Evolutionary conservation across 768 basidiomycete species (phyloP).

Genomic region (Termitomyces sp.): DNA sequence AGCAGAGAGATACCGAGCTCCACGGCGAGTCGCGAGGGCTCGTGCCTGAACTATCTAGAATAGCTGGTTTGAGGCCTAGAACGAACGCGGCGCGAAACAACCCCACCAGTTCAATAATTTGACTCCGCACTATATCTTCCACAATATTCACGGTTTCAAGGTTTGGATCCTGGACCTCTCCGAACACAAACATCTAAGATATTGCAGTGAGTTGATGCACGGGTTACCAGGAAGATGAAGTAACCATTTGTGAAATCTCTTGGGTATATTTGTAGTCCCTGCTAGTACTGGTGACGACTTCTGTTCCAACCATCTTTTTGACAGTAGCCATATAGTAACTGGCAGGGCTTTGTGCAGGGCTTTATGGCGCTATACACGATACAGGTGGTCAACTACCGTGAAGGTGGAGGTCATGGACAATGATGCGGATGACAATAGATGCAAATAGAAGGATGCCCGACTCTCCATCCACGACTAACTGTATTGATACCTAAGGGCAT

Average conservation of each 20-base stretch:
- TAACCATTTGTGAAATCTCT: slow-evolving; percentile 93
- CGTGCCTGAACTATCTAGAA: slow-evolving; percentile 85
- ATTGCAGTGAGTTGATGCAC: not conserved
- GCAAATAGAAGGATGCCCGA: not conserved
- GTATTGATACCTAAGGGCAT: no score
- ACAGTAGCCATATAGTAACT: slow-evolving; percentile 9
- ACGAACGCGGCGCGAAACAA: slow-evolving; percentile 1
- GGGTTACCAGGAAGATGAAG: slow-evolving; percentile 4
- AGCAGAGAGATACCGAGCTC: slow-evolving; percentile 80
- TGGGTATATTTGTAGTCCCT: slow-evolving; percentile 84
- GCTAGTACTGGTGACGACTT: slow-evolving; percentile 10
- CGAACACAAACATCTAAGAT: slow-evolving; percentile 91
- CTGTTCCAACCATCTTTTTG: slow-evolving; percentile 10
- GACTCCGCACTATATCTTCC: slow-evolving; percentile 90
- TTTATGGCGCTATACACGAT: not conserved
- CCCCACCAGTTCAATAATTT: slow-evolving; percentile 84
- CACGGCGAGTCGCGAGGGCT: slow-evolving; percentile 72
- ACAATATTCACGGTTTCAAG: slow-evolving; percentile 86
- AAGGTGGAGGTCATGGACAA: not conserved
- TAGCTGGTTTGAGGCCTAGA: not conserved
- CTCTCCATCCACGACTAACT: no score
- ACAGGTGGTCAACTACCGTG: not conserved
- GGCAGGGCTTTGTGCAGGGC: not conserved
- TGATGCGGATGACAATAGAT: not conserved
- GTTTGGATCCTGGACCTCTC: slow-evolving; percentile 88